Conservation (phyloP, 139 green algal species). For the Medakamo hakoo region DNA sequence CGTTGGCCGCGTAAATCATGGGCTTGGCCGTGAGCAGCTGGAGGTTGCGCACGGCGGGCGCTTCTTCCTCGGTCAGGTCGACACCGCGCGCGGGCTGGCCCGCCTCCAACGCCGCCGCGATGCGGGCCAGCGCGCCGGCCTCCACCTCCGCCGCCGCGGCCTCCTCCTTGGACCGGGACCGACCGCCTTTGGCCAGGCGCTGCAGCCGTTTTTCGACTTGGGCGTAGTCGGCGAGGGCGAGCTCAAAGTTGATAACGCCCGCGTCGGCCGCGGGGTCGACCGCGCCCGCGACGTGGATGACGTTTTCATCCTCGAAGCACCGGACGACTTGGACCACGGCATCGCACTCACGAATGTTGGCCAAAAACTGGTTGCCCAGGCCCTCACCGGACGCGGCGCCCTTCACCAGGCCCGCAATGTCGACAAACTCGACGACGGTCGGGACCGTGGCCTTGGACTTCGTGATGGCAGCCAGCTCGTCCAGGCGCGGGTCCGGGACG, state of each 20-base stretch:
- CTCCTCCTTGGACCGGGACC: constrained; percentile 51
- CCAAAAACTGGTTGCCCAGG: constrained; percentile 96
- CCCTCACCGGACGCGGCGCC: constrained; percentile 78
- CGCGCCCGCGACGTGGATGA: constrained; percentile 82
- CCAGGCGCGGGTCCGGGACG: constrained; percentile 34
- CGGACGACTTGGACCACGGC: constrained; percentile 88
- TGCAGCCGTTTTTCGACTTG: constrained; percentile 58
- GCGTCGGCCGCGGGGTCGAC: constrained; percentile 48
- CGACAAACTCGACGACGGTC: constrained; percentile 91
- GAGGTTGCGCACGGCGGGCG: constrained; percentile 33
- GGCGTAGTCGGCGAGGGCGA: constrained; percentile 73
- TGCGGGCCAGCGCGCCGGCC: constrained; percentile 36
- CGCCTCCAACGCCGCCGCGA: constrained; percentile 40
- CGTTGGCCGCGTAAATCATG: constrained; percentile 82
- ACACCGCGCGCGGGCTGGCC: constrained; percentile 54
- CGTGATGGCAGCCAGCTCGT: constrained; percentile 26
- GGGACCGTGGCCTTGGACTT: constrained; percentile 56
- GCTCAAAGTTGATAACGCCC: constrained; percentile 92
- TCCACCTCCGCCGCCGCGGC: constrained; percentile 48
- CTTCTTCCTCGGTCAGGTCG: constrained; percentile 56
- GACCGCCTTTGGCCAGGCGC: neutral
- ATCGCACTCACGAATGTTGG: constrained; percentile 90
- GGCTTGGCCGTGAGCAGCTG: constrained; percentile 76
- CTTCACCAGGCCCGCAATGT: constrained; percentile 92
- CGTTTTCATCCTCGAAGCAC: constrained; percentile 91